These are phyloP conservation scores for Apiotrichum sp. DNA, from an alignment of 1,284 basidiomycete genomes.

Conservation along the genomic window DNA sequence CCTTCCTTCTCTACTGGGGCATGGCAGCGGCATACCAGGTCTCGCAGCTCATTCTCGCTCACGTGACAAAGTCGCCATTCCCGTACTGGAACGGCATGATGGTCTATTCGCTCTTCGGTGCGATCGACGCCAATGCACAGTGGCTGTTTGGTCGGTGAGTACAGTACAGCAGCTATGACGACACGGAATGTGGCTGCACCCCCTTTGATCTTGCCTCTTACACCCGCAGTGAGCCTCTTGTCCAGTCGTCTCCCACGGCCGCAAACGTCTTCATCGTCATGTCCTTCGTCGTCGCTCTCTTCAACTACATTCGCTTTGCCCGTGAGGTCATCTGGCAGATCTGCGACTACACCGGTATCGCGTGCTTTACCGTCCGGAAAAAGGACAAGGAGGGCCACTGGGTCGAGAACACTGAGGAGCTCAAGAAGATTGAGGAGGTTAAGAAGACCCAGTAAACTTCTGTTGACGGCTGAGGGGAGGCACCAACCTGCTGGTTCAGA, in stretches of 20 bases:
- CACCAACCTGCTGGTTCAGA: too few relatives aligned
- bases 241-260: conserved; percentile 49
- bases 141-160: conserved; percentile 62
- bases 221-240: conserved; percentile 29
- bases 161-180: too few relatives aligned
- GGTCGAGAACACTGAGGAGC: conserved; percentile 50
- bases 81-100: conserved; percentile 84
- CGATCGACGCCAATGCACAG: conserved; percentile 74
- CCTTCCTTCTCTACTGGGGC: conserved; percentile 86
- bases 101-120: conserved; percentile 70
- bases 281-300: conserved; percentile 56
- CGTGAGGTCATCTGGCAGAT: conserved; percentile 76
- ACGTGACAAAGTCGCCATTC: conserved; percentile 78
- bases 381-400: conserved; percentile 68
- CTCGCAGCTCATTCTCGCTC: conserved; percentile 85
- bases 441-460: too few relatives aligned
- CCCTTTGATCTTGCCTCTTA: neutral
- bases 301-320: conserved; percentile 73
- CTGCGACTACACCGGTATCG: conserved; percentile 78
- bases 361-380: conserved; percentile 81
- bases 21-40: conserved; percentile 64
- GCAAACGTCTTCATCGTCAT: conserved; percentile 59
- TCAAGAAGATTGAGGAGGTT: neutral
- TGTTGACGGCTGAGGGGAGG: too few relatives aligned
- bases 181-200: too few relatives aligned